Evolutionary conservation across 106 monocot species (phyloP).

Genomic region (Acanthochlamys bracteata): DNA sequence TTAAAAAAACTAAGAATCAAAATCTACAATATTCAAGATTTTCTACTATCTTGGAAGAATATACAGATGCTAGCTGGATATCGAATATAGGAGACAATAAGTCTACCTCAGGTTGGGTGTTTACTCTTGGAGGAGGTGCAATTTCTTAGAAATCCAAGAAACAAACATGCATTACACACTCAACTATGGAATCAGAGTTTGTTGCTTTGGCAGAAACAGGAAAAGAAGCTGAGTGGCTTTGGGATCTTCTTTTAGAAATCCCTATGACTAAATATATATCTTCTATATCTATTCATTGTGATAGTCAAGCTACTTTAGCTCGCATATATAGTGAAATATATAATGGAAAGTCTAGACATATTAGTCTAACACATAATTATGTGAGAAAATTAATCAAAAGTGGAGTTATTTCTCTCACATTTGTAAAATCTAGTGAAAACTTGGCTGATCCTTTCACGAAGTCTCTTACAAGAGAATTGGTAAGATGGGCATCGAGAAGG

Average conservation of each 20-base stretch:
- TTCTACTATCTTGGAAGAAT: too few relatives aligned
- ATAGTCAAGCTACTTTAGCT: constrained; percentile 10
- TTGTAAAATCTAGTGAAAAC: neutral
- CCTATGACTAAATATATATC: neutral
- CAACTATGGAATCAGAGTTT: neutral
- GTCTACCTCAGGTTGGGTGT: neutral
- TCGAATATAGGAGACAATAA: too few relatives aligned
- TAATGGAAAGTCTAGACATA: constrained; percentile 16
- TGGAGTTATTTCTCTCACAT: neutral
- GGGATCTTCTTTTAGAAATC: constrained; percentile 8
- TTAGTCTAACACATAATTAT: constrained; percentile 8
- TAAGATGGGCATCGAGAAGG: neutral
- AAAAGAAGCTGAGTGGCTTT: constrained; percentile 7
- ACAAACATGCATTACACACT: constrained; percentile 3
- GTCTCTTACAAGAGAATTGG: neutral
- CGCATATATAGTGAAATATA: constrained; percentile 1
- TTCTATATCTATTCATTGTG: constrained; percentile 3
- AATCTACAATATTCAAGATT: too few relatives aligned
- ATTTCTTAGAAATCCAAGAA: constrained; percentile 9
- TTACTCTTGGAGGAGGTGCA: neutral
- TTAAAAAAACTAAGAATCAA: neutral
- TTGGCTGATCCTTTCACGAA: constrained; percentile 7
- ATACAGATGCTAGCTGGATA: neutral
- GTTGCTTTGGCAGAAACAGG: neutral
- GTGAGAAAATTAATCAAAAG: neutral